Evolutionary conservation across 2,329 filamentous ascomycete species (phyloP), one percentile per base, ranked within the genome.

Genomic region (Penicillium freii): DNA sequence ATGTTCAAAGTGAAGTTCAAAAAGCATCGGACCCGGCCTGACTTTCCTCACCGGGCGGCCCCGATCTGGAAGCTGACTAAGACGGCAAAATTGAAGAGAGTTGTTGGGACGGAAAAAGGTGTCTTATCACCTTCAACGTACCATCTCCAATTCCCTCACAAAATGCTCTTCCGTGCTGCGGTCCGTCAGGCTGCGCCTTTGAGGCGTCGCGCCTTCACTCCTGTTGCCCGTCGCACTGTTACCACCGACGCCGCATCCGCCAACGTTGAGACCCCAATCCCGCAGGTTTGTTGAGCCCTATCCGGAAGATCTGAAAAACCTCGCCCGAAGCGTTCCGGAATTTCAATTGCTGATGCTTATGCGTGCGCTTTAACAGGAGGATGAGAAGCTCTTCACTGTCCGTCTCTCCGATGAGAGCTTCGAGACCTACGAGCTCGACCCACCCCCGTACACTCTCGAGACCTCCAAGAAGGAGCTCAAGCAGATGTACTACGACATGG

Each of bases 401-500:
- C 89, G 87, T 73, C 89, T 99, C 77, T 96, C 91, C 77, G 91
- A 97, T 77, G 93, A 97, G 88, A 93, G 91, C 82, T 99, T 97
- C 82, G 94, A 99, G 86, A 97, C 94, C 58, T 99, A 97, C 82
- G 92, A 97, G 83, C 86, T 99, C 75, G 94, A 99, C 81, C 92
- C 93, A 69, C 94, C 94, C 66, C 83, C 91, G 58, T 97, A 97
- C 84, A 92, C 90, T 63, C 81, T 99, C 69, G 83, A 95, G 71
- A 90, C 92, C 64, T 97, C 93, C 73, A 99, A 99, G 88, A 92
- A 90, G 81, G 90, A 97, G 82, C 83, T 99, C 77, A 97, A 96
- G 87, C 84, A 95, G 84, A 97, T 97, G 88, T 99, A 99, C 86
- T 88, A 88, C 78, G 91, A 97, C 78, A 97, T 99, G 94, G 93